phyloP scores from a whole-genome alignment of 129 eudicot genomes.

The Flaveria robusta region DNA sequence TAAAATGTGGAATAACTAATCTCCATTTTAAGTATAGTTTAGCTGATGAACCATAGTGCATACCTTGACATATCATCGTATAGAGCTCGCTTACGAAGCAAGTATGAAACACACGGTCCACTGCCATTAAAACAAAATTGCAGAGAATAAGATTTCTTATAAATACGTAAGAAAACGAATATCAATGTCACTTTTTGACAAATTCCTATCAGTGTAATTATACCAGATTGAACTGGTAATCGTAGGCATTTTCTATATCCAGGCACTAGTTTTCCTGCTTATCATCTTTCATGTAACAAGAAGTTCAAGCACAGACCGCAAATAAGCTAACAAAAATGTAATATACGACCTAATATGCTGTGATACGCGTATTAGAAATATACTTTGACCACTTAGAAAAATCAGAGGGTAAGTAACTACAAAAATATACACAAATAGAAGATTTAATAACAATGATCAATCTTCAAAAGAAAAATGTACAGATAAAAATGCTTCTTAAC shows the following conservation, averaged over 20 bases:
- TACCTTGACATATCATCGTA: constrained; percentile 98
- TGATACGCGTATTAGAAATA: not conserved
- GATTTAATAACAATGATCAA: constrained; percentile 5
- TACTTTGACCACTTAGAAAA: not conserved
- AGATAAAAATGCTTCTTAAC: no score
- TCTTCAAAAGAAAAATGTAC: not conserved
- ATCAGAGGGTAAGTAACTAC: not conserved
- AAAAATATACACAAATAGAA: not conserved
- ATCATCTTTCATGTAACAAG: constrained; percentile 21
- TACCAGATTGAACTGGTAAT: not conserved
- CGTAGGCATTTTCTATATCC: constrained; percentile 3
- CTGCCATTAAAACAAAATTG: constrained; percentile 43
- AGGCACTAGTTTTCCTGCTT: constrained; percentile 7
- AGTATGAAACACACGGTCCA: constrained; percentile 86
- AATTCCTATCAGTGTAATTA: constrained; percentile 9
- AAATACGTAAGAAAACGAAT: not conserved
- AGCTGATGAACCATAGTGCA: not conserved
- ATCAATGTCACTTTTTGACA: not conserved
- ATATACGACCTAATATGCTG: not conserved
- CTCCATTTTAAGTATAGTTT: not conserved
- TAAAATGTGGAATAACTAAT: not conserved
- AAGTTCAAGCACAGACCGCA: not conserved
- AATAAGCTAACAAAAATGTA: not conserved
- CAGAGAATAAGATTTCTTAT: no score
- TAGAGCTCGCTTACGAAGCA: constrained; percentile 94